Evolutionary conservation across 805 yeast species (phyloP), one percentile per base, ranked within the genome.

Genomic region (Candida alai): DNA sequence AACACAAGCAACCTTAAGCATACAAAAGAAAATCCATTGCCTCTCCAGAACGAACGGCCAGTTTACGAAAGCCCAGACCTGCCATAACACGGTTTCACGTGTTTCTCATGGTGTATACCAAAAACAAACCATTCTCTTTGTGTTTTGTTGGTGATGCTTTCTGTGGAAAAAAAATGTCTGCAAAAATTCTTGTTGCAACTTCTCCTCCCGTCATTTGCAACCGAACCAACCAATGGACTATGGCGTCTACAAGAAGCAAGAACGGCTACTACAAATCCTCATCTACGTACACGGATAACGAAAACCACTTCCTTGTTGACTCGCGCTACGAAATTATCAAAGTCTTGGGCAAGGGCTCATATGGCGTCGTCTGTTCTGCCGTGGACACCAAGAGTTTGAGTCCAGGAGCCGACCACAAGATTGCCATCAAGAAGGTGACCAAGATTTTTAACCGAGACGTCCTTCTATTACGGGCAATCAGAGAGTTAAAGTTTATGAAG

Each of bases 351-450:
- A 80, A 80, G 50, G 96, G 96, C 0, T 80, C 95, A 0, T 87
- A 87, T 53, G 96, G 96, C 1, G 75, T 80, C 0, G 96, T 87
- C 4, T 84, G 93, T 44, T 76, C 85, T 3, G 94, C 90, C 0
- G 42, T 70, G 6, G 86, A 80, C 48, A 45, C 61, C n/a, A 56
- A 61, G 24, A 45, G 68, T 10, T 62, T 58, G 24, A 34, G 25
- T 9, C 30, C 40, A 7, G 43, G 34, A 3, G 40, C 23, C 8
- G 48, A 25, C 16, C 34, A 30, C 17, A 31, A 26, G 26, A 56
- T 88, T 11, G 97, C 96, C 6, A 80, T 89, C 34, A 89, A 89
- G 55, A 85, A 85, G 51, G 84, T 89, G 10, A 71, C 79, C 24
- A 73, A 74, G 43, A 84, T 87, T 17, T 83, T 84, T 49, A 65